These are phyloP conservation scores for Mycena sp. DNA, from an alignment of 1,284 basidiomycete species.

Conservation along the genomic window DNA sequence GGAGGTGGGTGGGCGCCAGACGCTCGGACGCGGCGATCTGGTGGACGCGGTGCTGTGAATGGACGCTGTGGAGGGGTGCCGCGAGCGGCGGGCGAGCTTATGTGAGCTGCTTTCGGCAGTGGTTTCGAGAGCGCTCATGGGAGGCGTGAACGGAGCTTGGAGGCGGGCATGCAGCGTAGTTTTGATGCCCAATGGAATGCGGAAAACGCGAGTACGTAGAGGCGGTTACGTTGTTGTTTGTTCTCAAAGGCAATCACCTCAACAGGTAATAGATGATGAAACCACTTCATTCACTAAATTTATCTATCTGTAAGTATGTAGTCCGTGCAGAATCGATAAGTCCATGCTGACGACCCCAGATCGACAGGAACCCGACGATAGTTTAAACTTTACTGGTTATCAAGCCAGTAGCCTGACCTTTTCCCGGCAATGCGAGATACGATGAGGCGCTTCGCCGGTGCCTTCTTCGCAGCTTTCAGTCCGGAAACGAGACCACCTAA, in stretches of 20 bases:
- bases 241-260: too few relatives aligned
- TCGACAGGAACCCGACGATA: too few relatives aligned
- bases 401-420: slow-evolving; percentile 27
- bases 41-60: slow-evolving; percentile 25
- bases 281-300: slow-evolving; percentile 21
- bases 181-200: too few relatives aligned
- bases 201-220: not conserved
- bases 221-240: not conserved
- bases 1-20: slow-evolving; percentile 27
- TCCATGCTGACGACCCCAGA: too few relatives aligned
- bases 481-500: not conserved
- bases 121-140: slow-evolving; percentile 27
- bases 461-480: not conserved
- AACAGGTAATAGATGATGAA: not conserved
- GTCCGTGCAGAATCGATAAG: too few relatives aligned
- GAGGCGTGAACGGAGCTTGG: not conserved
- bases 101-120: slow-evolving; percentile 9
- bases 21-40: slow-evolving; percentile 23
- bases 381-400: slow-evolving; percentile 26
- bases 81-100: slow-evolving; percentile 18
- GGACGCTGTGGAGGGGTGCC: slow-evolving; percentile 24
- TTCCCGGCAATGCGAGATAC: slow-evolving; percentile 24
- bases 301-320: too few relatives aligned
- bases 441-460: slow-evolving; percentile 20
- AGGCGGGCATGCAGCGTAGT: not conserved